phyloP scores from a whole-genome alignment of 2,329 filamentous ascomycete species.

The Colletotrichum sansevieriae region DNA sequence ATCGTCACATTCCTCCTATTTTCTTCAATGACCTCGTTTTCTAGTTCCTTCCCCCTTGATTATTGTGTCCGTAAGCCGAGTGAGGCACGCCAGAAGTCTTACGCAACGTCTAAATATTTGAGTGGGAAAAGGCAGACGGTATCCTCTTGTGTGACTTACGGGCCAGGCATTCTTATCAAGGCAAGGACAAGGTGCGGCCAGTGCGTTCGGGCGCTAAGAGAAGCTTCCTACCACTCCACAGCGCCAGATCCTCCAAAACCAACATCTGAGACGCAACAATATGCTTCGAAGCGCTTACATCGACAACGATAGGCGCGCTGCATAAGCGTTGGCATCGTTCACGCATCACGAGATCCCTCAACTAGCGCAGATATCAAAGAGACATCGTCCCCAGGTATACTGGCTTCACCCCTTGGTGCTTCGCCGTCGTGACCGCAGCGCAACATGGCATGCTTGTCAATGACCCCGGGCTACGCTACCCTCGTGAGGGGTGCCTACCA shows the following conservation, averaged over 20 bases:
- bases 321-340: constrained; percentile 16
- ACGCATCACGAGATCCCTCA: not conserved
- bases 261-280: constrained; percentile 19
- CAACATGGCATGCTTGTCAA: constrained; percentile 10
- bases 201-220: constrained; percentile 39
- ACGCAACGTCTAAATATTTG: too few relatives aligned
- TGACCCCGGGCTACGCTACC: constrained; percentile 7
- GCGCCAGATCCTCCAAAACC: constrained; percentile 31
- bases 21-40: too few relatives aligned
- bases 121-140: too few relatives aligned
- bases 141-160: constrained; percentile 19
- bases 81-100: too few relatives aligned
- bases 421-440: not conserved
- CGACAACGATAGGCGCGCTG: constrained; percentile 24
- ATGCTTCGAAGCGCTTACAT: constrained; percentile 30
- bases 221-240: constrained; percentile 33
- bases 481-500: not conserved
- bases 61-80: too few relatives aligned
- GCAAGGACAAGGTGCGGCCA: constrained; percentile 39
- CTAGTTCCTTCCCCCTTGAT: too few relatives aligned
- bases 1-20: too few relatives aligned
- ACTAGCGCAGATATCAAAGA: not conserved
- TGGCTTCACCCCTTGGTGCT: constrained; percentile 11
- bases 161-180: not conserved
- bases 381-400: constrained; percentile 15